Evolutionary conservation across 495 filamentous ascomycete genomes (phyloP).

Genomic region (Penicillium coprophilum): DNA sequence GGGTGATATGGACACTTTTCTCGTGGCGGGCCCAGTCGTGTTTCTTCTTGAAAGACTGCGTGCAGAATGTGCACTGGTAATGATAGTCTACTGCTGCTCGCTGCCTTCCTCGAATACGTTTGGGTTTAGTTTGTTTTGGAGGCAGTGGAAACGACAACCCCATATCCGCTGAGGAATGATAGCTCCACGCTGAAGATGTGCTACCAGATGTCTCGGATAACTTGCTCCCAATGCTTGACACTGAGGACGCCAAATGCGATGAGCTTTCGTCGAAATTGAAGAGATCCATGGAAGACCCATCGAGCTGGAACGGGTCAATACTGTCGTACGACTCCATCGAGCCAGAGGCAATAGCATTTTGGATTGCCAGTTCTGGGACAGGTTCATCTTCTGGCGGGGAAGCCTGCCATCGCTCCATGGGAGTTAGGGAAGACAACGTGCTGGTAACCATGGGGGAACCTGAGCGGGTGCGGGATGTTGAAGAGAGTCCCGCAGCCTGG

Average conservation of each 20-base stretch:
- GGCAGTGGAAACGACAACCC: constrained; percentile 22
- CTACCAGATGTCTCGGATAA: constrained; percentile 38
- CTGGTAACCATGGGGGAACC: constrained; percentile 41
- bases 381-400: constrained; percentile 75
- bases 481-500: constrained; percentile 51
- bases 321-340: constrained; percentile 56
- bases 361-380: constrained; percentile 33
- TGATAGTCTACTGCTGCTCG: constrained; percentile 44
- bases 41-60: constrained; percentile 75
- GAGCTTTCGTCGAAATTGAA: constrained; percentile 28
- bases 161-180: constrained; percentile 44
- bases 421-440: constrained; percentile 58
- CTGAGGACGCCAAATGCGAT: constrained; percentile 30
- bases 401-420: constrained; percentile 75
- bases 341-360: constrained; percentile 48
- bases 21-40: constrained; percentile 86
- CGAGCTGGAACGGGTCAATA: constrained; percentile 51
- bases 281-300: constrained; percentile 19
- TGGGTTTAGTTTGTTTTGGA: constrained; percentile 14
- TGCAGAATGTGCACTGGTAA: constrained; percentile 85
- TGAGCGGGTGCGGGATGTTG: constrained; percentile 40
- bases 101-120: constrained; percentile 40
- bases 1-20: constrained; percentile 72
- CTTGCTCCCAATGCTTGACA: constrained; percentile 33
- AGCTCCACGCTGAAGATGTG: constrained; percentile 43